Percentiles rank a stretch among this genome's conserved stretches.
Evolutionary conservation across 2,329 filamentous ascomycete species (phyloP).

Genomic region (Trichoderma sp.): DNA sequence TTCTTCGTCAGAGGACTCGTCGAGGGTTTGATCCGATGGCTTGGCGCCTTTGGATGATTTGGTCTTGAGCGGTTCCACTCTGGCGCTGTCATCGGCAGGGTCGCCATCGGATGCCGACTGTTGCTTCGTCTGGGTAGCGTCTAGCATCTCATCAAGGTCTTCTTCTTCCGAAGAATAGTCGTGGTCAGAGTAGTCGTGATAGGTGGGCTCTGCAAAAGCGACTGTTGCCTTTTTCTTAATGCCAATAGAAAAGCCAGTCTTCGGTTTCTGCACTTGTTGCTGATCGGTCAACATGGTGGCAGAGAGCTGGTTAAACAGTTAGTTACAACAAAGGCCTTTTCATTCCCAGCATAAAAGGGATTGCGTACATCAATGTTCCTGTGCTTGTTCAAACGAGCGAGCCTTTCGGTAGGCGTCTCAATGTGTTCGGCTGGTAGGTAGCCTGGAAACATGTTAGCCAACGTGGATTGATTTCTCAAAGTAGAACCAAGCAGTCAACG

Average conservation of each 20-base stretch:
- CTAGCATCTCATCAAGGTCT: slow-evolving; percentile 47
- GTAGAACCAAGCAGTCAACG: slow-evolving; percentile 22
- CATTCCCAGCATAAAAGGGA: slow-evolving; percentile 13
- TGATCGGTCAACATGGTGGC: slow-evolving; percentile 63
- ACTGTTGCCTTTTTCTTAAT: slow-evolving; percentile 78
- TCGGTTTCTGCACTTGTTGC: slow-evolving; percentile 64
- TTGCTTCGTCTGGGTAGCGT: slow-evolving; percentile 31
- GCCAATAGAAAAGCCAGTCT: slow-evolving; percentile 67
- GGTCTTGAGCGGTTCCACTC: slow-evolving; percentile 56
- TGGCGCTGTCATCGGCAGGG: slow-evolving; percentile 50
- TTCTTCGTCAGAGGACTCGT: slow-evolving; percentile 38
- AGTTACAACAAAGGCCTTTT: not conserved
- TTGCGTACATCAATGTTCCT: slow-evolving; percentile 86
- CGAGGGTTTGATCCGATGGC: slow-evolving; percentile 36
- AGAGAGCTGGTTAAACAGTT: slow-evolving; percentile 47
- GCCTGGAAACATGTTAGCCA: slow-evolving; percentile 49
- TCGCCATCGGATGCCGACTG: slow-evolving; percentile 34
- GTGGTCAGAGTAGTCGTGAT: slow-evolving; percentile 81
- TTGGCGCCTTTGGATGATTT: slow-evolving; percentile 45
- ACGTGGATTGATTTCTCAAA: not conserved
- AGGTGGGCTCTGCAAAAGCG: slow-evolving; percentile 79
- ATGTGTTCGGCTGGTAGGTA: slow-evolving; percentile 98
- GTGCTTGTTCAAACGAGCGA: slow-evolving; percentile 95
- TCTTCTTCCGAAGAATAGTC: slow-evolving; percentile 81
- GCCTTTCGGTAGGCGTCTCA: slow-evolving; percentile 90